These are phyloP conservation scores for Didymella pomorum DNA, from an alignment of 2,329 filamentous ascomycete genomes.

Conservation along the genomic window DNA sequence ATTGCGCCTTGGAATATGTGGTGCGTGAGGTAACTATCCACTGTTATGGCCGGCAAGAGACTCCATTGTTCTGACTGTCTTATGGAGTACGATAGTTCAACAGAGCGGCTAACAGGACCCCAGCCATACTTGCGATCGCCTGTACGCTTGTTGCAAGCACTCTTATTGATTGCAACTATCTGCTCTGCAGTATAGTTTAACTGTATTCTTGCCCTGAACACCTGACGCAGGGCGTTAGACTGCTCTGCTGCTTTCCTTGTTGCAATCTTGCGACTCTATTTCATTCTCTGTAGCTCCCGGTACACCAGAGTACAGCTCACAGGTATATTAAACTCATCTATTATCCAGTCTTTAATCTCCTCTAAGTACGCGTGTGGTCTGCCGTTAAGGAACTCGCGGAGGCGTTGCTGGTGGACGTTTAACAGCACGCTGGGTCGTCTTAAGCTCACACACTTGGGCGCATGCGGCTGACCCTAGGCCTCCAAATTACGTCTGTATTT, in stretches of 20 bases:
- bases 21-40: background rate
- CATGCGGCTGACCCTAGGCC: no score
- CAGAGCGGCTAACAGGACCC: constrained; percentile 4
- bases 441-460: no score
- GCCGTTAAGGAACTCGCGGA: no score
- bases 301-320: background rate
- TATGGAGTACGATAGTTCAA: background rate
- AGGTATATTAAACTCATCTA: background rate
- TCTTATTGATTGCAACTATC: constrained; percentile 17
- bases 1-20: constrained; percentile 5
- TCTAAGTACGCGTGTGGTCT: background rate
- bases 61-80: background rate
- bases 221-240: background rate
- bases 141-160: constrained; percentile 23
- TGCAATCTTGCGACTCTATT: background rate
- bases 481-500: no score
- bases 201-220: background rate
- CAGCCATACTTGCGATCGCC: constrained; percentile 21
- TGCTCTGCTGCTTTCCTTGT: background rate
- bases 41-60: background rate
- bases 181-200: background rate
- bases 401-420: no score
- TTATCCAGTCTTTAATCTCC: background rate
- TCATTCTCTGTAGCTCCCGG: background rate
- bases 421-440: no score